Base-by-base conservation (phyloP, 768 basidiomycete genomes). In the Leccinum broughii region DNA sequence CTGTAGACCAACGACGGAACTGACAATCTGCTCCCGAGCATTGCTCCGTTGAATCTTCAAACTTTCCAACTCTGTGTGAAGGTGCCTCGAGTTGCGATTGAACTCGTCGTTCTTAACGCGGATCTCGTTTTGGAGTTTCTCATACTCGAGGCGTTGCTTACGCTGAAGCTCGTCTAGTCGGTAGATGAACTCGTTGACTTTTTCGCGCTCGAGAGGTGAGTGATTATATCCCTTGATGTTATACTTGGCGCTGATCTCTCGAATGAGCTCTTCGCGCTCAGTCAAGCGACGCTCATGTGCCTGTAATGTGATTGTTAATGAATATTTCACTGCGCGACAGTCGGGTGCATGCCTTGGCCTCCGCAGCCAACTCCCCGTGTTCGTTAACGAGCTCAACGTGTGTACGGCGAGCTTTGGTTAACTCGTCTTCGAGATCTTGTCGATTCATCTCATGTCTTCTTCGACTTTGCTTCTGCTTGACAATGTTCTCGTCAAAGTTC, bases 171-270 rank as follows among this genome's bases (percentile, higher is more conserved):
- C 87, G 4, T 76, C 77, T 3, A 97, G 76, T 54, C 82, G 83
- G 9, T 85, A 76, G 26, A 86, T 78, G 70, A 97, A 95, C 50
- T 93, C 89, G 30, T 81, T 71, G 20, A 94, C 80, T 70, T 93
- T 84, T 44, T 85, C 83, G 44, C 85, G 81, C 54, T 88, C 88
- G 37, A 95, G 78, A 2, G 88, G 87, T 0, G 85, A 80, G 53
- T 85, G 80, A 55, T 84, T 85, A 69, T 85, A 94, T 0, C 92
- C 93, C 54, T 85, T 85, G 65, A 98, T 87, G 9, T 82, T 80
- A 65, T 90, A 78, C 63, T 85, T 85, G 37, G 84, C 77, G 54
- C 86, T 82, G 15, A 93, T 83, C 52, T 87, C 84, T 13, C 83
- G 85, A 57, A 98, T 87, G 24, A 88, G 76, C 14, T 81, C 78